phyloP scores from a whole-genome alignment of 345 rosid species.

The Turnera subulata region DNA sequence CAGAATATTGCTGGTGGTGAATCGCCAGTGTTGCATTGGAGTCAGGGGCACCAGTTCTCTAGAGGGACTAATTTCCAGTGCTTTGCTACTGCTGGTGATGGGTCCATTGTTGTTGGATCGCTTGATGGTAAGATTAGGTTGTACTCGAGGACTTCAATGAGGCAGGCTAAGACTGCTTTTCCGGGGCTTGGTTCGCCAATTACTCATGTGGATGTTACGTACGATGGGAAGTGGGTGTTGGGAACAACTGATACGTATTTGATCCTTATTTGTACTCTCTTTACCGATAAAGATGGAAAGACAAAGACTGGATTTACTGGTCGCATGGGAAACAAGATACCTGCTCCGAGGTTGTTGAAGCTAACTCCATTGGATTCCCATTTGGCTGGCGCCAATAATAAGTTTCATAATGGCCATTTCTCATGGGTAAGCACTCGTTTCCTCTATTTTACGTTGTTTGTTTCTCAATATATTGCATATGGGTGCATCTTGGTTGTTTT shows the following conservation, averaged over 20 bases:
- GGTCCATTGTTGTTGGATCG: constrained; percentile 87
- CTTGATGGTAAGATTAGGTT: constrained; percentile 90
- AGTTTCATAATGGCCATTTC: constrained; percentile 89
- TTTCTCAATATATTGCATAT: neutral
- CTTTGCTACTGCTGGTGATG: constrained; percentile 91
- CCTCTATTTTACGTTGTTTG: neutral
- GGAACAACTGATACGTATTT: constrained; percentile 87
- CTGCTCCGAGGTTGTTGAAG: constrained; percentile 91
- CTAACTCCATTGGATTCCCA: constrained; percentile 86
- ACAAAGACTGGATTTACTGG: constrained; percentile 86
- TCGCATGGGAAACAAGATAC: constrained; percentile 90
- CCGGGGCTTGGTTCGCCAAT: constrained; percentile 95
- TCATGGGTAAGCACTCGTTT: constrained; percentile 76
- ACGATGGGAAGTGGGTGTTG: constrained; percentile 91
- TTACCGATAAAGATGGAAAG: constrained; percentile 83
- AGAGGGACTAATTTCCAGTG: constrained; percentile 95
- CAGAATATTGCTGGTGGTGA: constrained; percentile 53
- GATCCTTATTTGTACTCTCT: constrained; percentile 84
- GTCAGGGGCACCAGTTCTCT: constrained; percentile 91
- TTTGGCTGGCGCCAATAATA: constrained; percentile 75
- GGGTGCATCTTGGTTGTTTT: neutral
- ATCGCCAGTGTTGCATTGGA: constrained; percentile 80
- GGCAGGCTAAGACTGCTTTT: constrained; percentile 91
- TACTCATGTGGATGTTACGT: constrained; percentile 85
- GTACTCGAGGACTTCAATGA: constrained; percentile 81